These are phyloP conservation scores for Huntiella bhutanensis DNA, from an alignment of 2,329 filamentous ascomycete species.

Conservation along the genomic window DNA sequence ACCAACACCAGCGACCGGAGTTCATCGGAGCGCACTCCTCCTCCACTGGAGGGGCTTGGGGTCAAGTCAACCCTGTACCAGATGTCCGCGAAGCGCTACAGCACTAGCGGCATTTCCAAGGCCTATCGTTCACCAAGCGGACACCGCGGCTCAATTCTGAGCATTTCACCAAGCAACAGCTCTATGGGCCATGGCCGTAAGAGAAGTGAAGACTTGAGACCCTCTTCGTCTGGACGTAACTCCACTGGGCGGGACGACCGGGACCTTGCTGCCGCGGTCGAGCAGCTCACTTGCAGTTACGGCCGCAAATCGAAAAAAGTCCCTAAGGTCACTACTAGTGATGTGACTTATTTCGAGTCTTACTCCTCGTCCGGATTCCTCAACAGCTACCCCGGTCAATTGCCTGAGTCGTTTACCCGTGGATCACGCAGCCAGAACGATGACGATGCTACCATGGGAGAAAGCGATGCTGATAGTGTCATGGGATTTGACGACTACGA, in stretches of 20 bases:
- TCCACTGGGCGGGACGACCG: constrained; percentile 63
- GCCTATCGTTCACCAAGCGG: constrained; percentile 52
- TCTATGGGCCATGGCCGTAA: constrained; percentile 42
- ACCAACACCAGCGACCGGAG: constrained; percentile 71
- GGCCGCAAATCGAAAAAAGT: constrained; percentile 39
- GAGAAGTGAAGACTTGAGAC: constrained; percentile 56
- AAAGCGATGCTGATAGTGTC: constrained; percentile 39
- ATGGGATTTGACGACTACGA: constrained; percentile 45
- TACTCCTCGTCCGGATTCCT: constrained; percentile 43
- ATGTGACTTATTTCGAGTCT: constrained; percentile 58
- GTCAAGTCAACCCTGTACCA: constrained; percentile 31
- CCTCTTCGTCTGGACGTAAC: constrained; percentile 61
- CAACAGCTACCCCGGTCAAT: constrained; percentile 40
- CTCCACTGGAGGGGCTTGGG: constrained; percentile 46
- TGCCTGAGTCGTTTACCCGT: constrained; percentile 47
- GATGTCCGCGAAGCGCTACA: constrained; percentile 37
- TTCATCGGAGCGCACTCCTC: constrained; percentile 71
- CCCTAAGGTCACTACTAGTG: constrained; percentile 34
- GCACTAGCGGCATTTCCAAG: constrained; percentile 43
- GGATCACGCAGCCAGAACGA: constrained; percentile 15
- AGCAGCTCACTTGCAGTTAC: constrained; percentile 76
- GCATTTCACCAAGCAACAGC: constrained; percentile 17
- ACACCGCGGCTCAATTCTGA: constrained; percentile 31
- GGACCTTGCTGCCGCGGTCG: constrained; percentile 75
- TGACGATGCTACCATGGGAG: constrained; percentile 49